These are phyloP conservation scores for Populus deltoides DNA, from an alignment of 345 rosid genomes.

Conservation along the genomic window DNA sequence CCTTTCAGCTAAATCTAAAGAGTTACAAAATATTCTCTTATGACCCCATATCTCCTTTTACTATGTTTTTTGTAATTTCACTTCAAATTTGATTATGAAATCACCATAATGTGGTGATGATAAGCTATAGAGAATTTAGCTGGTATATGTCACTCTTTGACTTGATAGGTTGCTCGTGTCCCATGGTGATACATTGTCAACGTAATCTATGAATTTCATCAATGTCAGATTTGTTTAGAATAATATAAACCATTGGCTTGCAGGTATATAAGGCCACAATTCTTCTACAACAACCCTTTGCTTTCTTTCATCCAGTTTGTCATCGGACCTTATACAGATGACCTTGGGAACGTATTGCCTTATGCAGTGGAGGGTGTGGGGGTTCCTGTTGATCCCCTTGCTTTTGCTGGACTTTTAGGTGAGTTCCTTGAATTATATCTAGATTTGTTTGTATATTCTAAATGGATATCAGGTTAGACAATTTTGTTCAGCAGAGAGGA, in stretches of 20 bases:
- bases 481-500: no score
- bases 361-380: constrained; percentile 94
- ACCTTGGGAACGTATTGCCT: constrained; percentile 88
- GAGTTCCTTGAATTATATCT: constrained; percentile 13
- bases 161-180: no score
- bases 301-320: constrained; percentile 83
- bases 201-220: no score
- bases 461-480: background rate
- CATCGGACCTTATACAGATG: constrained; percentile 83
- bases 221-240: background rate
- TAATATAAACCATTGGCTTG: constrained; percentile 1
- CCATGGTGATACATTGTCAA: no score
- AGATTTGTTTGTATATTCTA: background rate
- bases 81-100: no score
- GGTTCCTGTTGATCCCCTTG: constrained; percentile 90
- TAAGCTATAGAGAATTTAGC: no score
- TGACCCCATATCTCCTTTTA: no score
- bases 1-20: no score
- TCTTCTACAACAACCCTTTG: constrained; percentile 82
- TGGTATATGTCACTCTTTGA: no score
- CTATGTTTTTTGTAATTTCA: no score
- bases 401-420: constrained; percentile 96
- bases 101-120: no score
- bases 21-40: no score
- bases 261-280: constrained; percentile 91